phyloP scores from a whole-genome alignment of 495 filamentous ascomycete genomes.

The Lophiostoma macrostomum region DNA sequence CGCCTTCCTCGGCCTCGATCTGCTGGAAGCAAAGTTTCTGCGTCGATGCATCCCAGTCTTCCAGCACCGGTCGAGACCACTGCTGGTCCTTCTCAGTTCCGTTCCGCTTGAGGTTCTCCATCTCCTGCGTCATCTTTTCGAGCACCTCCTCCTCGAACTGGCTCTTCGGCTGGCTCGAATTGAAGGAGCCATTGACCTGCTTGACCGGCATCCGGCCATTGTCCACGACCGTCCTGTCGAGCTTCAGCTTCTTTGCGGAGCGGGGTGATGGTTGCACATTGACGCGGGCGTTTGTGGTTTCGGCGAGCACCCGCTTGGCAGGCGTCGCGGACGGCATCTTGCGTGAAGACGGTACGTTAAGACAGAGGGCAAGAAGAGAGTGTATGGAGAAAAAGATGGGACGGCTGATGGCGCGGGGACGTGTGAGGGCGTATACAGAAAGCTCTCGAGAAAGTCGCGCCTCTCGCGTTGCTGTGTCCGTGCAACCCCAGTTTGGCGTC shows the following conservation, averaged over 20 bases:
- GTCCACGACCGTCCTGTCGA: constrained; percentile 47
- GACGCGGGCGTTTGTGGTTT: constrained; percentile 53
- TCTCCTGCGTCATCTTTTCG: constrained; percentile 91
- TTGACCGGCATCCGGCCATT: constrained; percentile 45
- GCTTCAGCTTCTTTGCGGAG: constrained; percentile 72
- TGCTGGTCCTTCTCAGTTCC: constrained; percentile 92
- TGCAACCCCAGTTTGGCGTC: constrained; percentile 8
- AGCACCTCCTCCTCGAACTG: constrained; percentile 91
- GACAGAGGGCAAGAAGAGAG: background rate
- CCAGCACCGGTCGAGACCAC: constrained; percentile 78
- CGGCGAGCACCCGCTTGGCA: constrained; percentile 59
- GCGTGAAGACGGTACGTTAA: background rate
- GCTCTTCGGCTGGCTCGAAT: constrained; percentile 83
- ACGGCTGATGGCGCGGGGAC: background rate
- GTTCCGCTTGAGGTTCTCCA: constrained; percentile 73
- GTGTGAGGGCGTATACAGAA: background rate
- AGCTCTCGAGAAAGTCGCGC: constrained; percentile 8
- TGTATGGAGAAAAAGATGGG: background rate
- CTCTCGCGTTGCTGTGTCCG: constrained; percentile 8
- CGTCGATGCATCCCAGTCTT: constrained; percentile 65
- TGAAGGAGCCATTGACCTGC: constrained; percentile 56
- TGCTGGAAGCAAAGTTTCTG: constrained; percentile 86
- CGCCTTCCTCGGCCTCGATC: constrained; percentile 92
- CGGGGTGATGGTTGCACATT: constrained; percentile 50
- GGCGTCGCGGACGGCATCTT: constrained; percentile 54